phyloP scores from a whole-genome alignment of 371 early-diverging fungal genomes.

The Mortierella sp. region DNA sequence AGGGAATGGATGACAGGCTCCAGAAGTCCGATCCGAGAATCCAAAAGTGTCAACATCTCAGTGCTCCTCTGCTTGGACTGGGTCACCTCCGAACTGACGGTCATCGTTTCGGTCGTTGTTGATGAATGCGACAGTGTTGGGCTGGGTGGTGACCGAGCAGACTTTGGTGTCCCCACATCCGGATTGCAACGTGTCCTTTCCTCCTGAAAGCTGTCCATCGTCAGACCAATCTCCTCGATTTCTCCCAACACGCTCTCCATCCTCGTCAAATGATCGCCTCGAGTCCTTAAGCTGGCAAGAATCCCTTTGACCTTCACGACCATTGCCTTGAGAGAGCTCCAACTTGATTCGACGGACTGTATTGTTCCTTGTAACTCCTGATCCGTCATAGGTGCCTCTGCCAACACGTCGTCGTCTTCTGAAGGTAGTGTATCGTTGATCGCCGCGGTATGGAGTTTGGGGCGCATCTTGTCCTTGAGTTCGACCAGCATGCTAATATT shows the following conservation, averaged over 20 bases:
- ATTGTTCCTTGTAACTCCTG: conserved; percentile 34
- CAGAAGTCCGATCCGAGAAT: conserved; percentile 64
- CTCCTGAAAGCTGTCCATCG: conserved; percentile 51
- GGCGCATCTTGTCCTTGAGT: conserved; percentile 56
- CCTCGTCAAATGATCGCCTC: conserved; percentile 55
- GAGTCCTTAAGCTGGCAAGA: conserved; percentile 43
- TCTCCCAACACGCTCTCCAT: conserved; percentile 58
- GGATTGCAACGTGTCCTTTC: conserved; percentile 30
- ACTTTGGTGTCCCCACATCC: conserved; percentile 13
- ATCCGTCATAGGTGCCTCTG: conserved; percentile 16
- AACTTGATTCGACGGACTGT: conserved; percentile 40
- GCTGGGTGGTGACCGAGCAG: conserved; percentile 17
- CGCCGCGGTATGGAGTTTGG: conserved; percentile 39
- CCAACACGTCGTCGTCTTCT: neutral
- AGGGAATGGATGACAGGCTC: conserved; percentile 61
- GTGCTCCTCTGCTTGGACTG: conserved; percentile 45
- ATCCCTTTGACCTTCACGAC: conserved; percentile 54
- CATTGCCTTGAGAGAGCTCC: conserved; percentile 48
- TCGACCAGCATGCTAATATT: conserved; percentile 63
- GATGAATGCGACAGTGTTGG: conserved; percentile 32
- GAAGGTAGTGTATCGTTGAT: neutral
- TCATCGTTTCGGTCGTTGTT: conserved; percentile 16
- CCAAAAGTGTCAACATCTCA: conserved; percentile 62
- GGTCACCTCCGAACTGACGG: conserved; percentile 36
- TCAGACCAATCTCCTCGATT: conserved; percentile 56